Base-by-base conservation (phyloP, 1,284 basidiomycete species). In the Amylostereum areolatum region DNA sequence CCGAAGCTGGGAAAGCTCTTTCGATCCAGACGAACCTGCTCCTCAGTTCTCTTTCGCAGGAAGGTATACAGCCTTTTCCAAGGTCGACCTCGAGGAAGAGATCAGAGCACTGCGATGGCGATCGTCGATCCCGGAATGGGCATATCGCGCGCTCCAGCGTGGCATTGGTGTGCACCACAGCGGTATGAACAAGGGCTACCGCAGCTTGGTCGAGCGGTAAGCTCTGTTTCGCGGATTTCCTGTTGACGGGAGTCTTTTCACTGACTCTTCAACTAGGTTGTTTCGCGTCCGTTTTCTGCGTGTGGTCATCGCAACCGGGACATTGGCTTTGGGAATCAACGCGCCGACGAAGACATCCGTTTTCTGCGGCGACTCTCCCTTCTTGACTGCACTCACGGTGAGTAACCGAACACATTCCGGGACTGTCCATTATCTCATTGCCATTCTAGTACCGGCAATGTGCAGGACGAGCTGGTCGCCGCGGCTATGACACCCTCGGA, bases 251-350 rank as follows among this genome's bases (percentile, higher is more conserved):
- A 3, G 3, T 24, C 18, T n/a, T 37, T 48, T 5, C 48, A 43
- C 25, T 25, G 41, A 24, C 6, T 28, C 25, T 29, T 35, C 43
- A 8, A 7, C 45, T 45, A 83, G 80, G 50, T 62, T 84, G 25
- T 84, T 81, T 59, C 75, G 85, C 10, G 62, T 70, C 28, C 81
- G 83, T 3, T 82, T 75, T 53, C 55, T 87, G 45, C 74, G 78
- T 29, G 78, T 87, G 6, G 70, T 87, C 31, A 77, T 87, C 52
- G 75, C 82, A 6, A 86, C 84, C 41, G 75, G 78, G 9, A 84
- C 84, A 3, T 67, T 87, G 46, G 84, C 85, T 2, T 66, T 88
- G 8, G 85, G 85, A 51, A 88, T 87, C 60, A 88, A 87, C 57
- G 83, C 83, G 0, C 84, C 84, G 0, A 73, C 81, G 0, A 83